Percentiles rank a stretch among this genome's conserved stretches.
phyloP scores from a whole-genome alignment of 176 grass and related monocot genomes.

The Aegilops tauschii region DNA sequence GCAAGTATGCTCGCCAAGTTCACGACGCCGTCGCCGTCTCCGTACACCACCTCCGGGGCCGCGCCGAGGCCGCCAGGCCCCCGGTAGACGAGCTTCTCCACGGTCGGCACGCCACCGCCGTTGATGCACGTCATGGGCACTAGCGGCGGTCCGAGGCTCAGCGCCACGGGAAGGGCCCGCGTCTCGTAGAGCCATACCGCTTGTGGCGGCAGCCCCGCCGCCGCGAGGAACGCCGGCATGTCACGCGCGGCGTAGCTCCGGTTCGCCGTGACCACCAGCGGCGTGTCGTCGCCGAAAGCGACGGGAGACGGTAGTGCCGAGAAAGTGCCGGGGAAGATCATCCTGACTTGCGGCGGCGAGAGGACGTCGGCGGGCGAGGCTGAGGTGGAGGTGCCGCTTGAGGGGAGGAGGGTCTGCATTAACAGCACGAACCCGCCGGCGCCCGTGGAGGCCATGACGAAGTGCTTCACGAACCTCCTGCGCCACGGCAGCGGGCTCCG shows the following conservation, averaged over 20 bases:
- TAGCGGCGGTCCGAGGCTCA: not conserved
- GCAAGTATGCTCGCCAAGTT: conserved; percentile 3
- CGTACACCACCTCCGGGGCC: not conserved
- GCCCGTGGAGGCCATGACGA: conserved; percentile 31
- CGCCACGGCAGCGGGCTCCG: conserved; percentile 34
- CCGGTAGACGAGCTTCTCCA: not conserved
- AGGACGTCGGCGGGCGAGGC: too few relatives aligned
- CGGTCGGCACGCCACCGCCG: not conserved
- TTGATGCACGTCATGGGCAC: conserved; percentile 6
- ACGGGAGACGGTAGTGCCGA: not conserved
- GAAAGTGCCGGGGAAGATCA: not conserved
- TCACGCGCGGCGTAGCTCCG: conserved; percentile 2
- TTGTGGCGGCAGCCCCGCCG: not conserved
- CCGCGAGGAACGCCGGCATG: not conserved
- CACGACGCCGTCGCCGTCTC: not conserved
- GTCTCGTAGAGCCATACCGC: not conserved
- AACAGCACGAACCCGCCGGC: not conserved
- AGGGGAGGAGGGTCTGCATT: not conserved
- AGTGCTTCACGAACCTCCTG: conserved; percentile 28
- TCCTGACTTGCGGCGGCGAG: not conserved
- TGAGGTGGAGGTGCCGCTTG: too few relatives aligned
- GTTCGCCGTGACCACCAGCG: not conserved
- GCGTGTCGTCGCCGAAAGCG: not conserved
- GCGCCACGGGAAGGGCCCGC: not conserved
- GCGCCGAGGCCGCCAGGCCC: not conserved